These are phyloP conservation scores for Ballota nigra DNA, from an alignment of 257 asterid species.

Conservation along the genomic window DNA sequence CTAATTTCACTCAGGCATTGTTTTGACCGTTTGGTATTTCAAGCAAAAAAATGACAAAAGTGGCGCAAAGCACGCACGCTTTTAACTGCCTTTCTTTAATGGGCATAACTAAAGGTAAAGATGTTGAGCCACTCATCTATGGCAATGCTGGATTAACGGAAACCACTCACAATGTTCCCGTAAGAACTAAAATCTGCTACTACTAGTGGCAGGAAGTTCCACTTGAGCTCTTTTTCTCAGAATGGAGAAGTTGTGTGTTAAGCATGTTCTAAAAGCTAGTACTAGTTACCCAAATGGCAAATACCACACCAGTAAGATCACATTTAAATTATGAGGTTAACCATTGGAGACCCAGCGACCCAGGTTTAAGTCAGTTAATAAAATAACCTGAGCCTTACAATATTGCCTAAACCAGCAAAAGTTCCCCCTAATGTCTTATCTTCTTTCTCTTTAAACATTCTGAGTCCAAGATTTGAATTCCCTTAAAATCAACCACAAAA, in stretches of 20 bases:
- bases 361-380: background rate
- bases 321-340: background rate
- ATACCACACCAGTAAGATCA: background rate
- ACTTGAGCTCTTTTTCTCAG: background rate
- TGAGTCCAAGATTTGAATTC: background rate
- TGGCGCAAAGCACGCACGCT: too few relatives aligned
- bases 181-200: background rate
- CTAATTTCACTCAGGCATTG: too few relatives aligned
- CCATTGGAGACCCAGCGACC: background rate
- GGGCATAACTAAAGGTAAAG: background rate
- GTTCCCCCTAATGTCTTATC: background rate
- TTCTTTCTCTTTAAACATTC: background rate
- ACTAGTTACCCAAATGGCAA: constrained; percentile 1
- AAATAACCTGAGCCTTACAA: constrained; percentile 13
- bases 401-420: constrained; percentile 18
- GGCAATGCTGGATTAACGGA: background rate
- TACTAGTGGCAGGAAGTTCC: background rate
- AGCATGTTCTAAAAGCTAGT: background rate
- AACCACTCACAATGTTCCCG: background rate
- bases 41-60: too few relatives aligned
- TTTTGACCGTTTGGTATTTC: too few relatives aligned
- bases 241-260: background rate
- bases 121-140: background rate
- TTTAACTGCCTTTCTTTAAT: too few relatives aligned
- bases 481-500: background rate